Conservation (phyloP, 495 filamentous ascomycete genomes). For the Achaetomiella virescens region DNA sequence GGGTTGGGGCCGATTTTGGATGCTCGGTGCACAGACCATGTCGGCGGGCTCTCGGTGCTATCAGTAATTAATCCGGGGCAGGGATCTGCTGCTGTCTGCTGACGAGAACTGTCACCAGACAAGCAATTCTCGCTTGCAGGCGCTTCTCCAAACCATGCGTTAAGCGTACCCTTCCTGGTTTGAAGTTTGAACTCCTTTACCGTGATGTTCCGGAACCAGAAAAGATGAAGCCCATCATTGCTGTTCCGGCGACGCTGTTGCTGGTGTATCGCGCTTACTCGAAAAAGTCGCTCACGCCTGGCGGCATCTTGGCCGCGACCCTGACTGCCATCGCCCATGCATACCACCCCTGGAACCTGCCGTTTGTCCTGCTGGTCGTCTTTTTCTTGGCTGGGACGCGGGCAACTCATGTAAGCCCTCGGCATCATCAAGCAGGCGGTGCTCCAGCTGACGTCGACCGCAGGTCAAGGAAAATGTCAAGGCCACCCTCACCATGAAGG, state of each 20-base stretch:
- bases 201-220: background rate
- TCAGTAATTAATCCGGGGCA: too few species aligned
- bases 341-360: constrained; percentile 84
- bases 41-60: too few species aligned
- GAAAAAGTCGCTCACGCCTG: constrained; percentile 68
- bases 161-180: too few species aligned
- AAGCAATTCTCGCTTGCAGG: too few species aligned
- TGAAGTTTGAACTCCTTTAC: too few species aligned
- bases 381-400: constrained; percentile 84
- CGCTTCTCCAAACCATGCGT: too few species aligned
- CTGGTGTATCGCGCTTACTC: constrained; percentile 66
- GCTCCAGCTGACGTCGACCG: background rate
- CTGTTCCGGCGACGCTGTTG: constrained; percentile 54
- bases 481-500: constrained; percentile 67
- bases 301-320: constrained; percentile 60
- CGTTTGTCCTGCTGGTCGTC: constrained; percentile 70
- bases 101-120: too few species aligned
- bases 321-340: constrained; percentile 75
- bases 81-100: too few species aligned
- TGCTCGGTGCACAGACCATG: too few species aligned
- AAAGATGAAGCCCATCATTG: constrained; percentile 65
- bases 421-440: background rate
- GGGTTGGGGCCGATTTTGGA: too few species aligned
- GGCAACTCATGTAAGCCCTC: constrained; percentile 63
- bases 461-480: constrained; percentile 86